Percentiles rank a stretch among this genome's conserved stretches.
These are phyloP conservation scores for Clonostachys rosea DNA, from an alignment of 2,329 filamentous ascomycete species.

Conservation along the genomic window DNA sequence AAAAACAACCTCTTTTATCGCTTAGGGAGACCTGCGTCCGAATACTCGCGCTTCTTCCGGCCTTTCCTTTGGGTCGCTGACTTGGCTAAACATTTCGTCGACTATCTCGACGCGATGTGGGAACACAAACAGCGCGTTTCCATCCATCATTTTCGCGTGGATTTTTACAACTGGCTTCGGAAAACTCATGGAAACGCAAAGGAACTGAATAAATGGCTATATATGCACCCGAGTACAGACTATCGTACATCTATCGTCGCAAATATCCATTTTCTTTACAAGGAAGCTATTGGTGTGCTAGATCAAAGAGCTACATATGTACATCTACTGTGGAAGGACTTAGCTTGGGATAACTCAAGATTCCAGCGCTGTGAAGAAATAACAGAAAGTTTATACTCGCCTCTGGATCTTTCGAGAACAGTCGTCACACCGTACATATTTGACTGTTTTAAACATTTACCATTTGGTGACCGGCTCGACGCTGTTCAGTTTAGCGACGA, in stretches of 20 bases:
- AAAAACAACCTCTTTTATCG: constrained; percentile 55
- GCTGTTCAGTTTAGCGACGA: constrained; percentile 16
- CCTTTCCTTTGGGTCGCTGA: constrained; percentile 69
- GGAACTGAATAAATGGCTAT: constrained; percentile 50
- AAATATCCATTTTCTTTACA: constrained; percentile 59
- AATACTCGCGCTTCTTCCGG: constrained; percentile 58
- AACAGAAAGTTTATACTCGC: constrained; percentile 23
- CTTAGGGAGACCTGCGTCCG: constrained; percentile 46
- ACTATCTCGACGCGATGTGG: constrained; percentile 47
- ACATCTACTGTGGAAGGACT: neutral
- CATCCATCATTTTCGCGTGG: constrained; percentile 49
- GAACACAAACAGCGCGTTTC: constrained; percentile 27
- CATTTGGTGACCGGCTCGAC: constrained; percentile 49
- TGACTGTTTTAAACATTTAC: constrained; percentile 58
- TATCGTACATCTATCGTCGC: constrained; percentile 58
- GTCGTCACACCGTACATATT: constrained; percentile 68
- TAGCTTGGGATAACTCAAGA: constrained; percentile 1
- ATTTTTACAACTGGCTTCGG: constrained; percentile 55
- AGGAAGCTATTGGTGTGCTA: constrained; percentile 53
- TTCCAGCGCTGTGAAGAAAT: constrained; percentile 51
- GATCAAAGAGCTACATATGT: constrained; percentile 11
- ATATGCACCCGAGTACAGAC: constrained; percentile 42
- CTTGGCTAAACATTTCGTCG: constrained; percentile 67
- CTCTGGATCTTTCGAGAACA: constrained; percentile 32
- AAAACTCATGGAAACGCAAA: constrained; percentile 32